phyloP scores from a whole-genome alignment of 768 basidiomycete genomes.

The Agrocybe praecox region DNA sequence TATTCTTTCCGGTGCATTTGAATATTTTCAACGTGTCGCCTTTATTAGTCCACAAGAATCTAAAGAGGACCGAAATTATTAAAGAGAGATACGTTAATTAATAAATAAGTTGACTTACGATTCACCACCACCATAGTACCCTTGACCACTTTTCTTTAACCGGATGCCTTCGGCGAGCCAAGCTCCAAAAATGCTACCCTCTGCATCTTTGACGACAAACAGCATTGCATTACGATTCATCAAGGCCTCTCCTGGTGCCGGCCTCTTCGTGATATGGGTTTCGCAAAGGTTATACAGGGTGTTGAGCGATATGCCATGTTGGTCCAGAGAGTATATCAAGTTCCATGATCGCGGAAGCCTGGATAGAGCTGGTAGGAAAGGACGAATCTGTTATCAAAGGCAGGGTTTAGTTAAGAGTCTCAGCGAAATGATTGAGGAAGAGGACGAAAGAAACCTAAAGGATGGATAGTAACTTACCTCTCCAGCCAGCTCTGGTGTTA shows the following conservation, averaged over 20 bases:
- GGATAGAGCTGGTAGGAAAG: conserved; percentile 71
- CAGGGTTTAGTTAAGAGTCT: background rate
- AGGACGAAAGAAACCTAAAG: background rate
- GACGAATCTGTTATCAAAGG: conserved; percentile 56
- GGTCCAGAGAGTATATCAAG: conserved; percentile 88
- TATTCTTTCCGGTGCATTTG: conserved; percentile 87
- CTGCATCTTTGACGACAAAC: conserved; percentile 65
- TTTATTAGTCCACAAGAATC: conserved; percentile 77
- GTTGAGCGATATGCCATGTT: conserved; percentile 90
- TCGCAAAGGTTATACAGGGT: conserved; percentile 80
- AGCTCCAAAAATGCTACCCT: conserved; percentile 74
- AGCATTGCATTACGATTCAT: conserved; percentile 46
- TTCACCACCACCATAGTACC: conserved; percentile 89
- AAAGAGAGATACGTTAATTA: background rate
- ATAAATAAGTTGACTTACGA: conserved; percentile 48
- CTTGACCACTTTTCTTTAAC: conserved; percentile 58
- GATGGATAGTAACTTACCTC: too few species aligned
- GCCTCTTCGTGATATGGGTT: conserved; percentile 30
- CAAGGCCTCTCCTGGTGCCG: conserved; percentile 26
- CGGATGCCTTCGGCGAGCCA: conserved; percentile 79
- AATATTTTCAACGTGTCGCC: conserved; percentile 58
- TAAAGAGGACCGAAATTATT: conserved; percentile 22
- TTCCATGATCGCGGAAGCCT: conserved; percentile 75
- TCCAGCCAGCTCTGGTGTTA: conserved; percentile 57
- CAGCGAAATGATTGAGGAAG: background rate